Conservation (phyloP, 345 rosid genomes). For the Odontarrhena argentea region DNA sequence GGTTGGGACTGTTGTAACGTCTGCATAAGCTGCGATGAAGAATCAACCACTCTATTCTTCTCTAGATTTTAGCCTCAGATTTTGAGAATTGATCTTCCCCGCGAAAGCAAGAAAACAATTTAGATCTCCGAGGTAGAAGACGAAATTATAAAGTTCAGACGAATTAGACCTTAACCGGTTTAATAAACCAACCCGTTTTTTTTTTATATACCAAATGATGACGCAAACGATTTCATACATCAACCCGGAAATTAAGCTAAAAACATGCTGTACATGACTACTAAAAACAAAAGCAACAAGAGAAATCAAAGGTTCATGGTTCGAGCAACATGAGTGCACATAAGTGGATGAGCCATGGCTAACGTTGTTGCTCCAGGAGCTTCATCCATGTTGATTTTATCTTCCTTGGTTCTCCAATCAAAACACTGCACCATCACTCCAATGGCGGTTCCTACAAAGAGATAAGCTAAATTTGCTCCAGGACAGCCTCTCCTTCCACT, state of each 20-base stretch:
- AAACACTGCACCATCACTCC: slow-evolving; percentile 29
- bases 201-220: too few species aligned
- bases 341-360: slow-evolving; percentile 32
- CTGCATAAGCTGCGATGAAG: slow-evolving; percentile 42
- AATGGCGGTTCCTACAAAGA: slow-evolving; percentile 1
- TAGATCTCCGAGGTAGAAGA: too few species aligned
- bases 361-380: slow-evolving; percentile 19
- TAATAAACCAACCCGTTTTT: too few species aligned
- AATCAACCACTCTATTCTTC: slow-evolving; percentile 5
- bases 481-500: slow-evolving; percentile 34
- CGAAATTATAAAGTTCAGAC: too few species aligned
- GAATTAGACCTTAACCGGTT: too few species aligned
- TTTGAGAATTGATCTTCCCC: neutral
- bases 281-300: too few species aligned
- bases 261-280: too few species aligned
- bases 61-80: slow-evolving; percentile 4
- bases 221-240: too few species aligned
- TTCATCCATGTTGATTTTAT: slow-evolving; percentile 23
- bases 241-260: too few species aligned
- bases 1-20: slow-evolving; percentile 46
- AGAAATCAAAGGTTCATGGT: neutral
- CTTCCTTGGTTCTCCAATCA: slow-evolving; percentile 20
- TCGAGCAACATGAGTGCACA: slow-evolving; percentile 22
- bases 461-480: slow-evolving; percentile 15
- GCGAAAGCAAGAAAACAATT: neutral